phyloP scores from a whole-genome alignment of 2,329 filamentous ascomycete species.

The Exutisphaerella laricina region DNA sequence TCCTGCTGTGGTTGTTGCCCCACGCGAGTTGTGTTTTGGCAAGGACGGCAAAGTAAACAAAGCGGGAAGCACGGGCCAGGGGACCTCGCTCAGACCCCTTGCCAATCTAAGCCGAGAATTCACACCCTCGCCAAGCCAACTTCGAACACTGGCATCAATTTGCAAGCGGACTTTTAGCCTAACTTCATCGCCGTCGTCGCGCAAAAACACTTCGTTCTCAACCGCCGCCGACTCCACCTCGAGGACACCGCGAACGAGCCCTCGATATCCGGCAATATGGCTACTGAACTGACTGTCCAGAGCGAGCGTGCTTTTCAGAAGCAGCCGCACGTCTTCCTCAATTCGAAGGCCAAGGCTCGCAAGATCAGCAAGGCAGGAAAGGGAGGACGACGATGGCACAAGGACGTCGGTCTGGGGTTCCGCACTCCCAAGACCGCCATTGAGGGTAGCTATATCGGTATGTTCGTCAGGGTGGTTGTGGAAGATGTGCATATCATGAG shows the following conservation, averaged over 20 bases:
- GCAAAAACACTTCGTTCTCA: too few species aligned
- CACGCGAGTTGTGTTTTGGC: not conserved
- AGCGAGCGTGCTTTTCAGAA: conserved; percentile 99
- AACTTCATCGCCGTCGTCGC: too few species aligned
- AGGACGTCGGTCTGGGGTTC: conserved; percentile 99
- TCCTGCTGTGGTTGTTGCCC: conserved; percentile 1
- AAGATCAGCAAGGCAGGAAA: conserved; percentile 77
- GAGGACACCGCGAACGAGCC: too few species aligned
- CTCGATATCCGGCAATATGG: conserved; percentile 71
- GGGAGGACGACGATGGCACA: conserved; percentile 95
- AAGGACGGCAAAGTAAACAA: too few species aligned
- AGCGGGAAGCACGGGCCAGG: too few species aligned
- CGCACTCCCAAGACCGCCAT: conserved; percentile 97
- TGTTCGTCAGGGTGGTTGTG: conserved; percentile 35
- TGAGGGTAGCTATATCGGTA: conserved; percentile 99
- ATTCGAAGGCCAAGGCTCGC: conserved; percentile 87
- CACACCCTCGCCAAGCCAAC: too few species aligned
- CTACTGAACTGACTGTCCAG: conserved; percentile 98
- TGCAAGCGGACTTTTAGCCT: too few species aligned
- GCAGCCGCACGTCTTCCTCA: conserved; percentile 99
- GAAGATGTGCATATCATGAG: not conserved
- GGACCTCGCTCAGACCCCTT: too few species aligned
- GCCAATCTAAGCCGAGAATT: too few species aligned
- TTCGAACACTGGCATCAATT: too few species aligned
- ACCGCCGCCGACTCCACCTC: too few species aligned